Conservation (phyloP, 2,329 filamentous ascomycete genomes). For the Diaporthe velutina region DNA sequence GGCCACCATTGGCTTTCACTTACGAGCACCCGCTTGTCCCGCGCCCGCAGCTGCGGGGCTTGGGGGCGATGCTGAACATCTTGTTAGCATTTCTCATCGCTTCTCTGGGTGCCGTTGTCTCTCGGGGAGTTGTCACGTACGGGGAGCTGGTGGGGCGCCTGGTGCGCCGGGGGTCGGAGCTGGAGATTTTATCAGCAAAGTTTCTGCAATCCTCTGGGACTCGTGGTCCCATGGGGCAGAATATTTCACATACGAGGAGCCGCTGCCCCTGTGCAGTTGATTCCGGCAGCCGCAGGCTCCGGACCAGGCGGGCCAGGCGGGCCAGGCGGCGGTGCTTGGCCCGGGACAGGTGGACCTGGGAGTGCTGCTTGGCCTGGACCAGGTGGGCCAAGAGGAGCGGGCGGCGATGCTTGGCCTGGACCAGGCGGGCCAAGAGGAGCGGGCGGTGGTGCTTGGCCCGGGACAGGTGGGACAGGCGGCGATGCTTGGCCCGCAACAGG, state of each 20-base stretch:
- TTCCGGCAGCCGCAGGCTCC: not conserved
- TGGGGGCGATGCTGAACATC: not conserved
- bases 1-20: not conserved
- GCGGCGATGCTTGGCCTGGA: too few relatives aligned
- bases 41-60: not conserved
- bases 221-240: not conserved
- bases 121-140: not conserved
- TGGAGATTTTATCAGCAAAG: not conserved
- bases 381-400: too few relatives aligned
- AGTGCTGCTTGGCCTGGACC: too few relatives aligned
- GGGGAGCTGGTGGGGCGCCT: not conserved
- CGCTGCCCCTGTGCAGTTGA: conserved; percentile 3
- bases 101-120: not conserved
- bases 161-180: not conserved
- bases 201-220: not conserved
- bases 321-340: not conserved
- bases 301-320: not conserved
- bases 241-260: not conserved
- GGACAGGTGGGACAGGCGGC: not conserved
- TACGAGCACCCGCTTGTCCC: conserved; percentile 6
- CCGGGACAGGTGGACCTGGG: not conserved
- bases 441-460: not conserved
- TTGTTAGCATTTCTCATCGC: not conserved
- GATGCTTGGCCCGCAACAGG: too few relatives aligned
- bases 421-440: not conserved